Conservation (phyloP, 2,329 filamentous ascomycete genomes). For the Penicillium sp. region DNA sequence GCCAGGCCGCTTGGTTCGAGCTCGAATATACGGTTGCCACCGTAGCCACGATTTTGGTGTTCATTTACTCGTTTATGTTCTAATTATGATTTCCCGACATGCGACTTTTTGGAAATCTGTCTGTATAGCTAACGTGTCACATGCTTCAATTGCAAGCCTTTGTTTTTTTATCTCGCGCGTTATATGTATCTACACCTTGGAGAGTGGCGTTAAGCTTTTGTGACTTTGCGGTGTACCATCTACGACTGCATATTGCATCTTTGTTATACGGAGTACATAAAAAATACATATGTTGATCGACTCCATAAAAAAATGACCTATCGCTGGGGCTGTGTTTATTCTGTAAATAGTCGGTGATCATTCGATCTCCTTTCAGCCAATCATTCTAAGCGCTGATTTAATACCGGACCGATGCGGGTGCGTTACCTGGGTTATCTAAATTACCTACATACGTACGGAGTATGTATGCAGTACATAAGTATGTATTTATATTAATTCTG, state of each 20-base stretch:
- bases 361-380: not conserved
- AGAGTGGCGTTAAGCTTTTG: not conserved
- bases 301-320: not conserved
- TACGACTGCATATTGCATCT: not conserved
- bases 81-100: slow-evolving; percentile 6
- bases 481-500: not conserved
- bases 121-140: slow-evolving; percentile 11
- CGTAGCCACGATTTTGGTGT: slow-evolving; percentile 52
- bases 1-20: slow-evolving; percentile 58
- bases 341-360: not conserved
- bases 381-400: not conserved
- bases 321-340: not conserved
- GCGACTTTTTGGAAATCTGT: not conserved
- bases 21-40: slow-evolving; percentile 55
- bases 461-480: too few relatives aligned
- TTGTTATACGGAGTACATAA: not conserved
- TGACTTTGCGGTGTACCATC: not conserved
- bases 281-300: not conserved
- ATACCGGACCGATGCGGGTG: not conserved
- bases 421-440: not conserved
- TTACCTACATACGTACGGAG: too few relatives aligned
- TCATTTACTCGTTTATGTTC: slow-evolving; percentile 45
- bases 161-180: not conserved
- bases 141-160: not conserved
- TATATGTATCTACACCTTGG: not conserved